phyloP scores from a whole-genome alignment of 768 basidiomycete genomes.

The Sarcodon aspratus region DNA sequence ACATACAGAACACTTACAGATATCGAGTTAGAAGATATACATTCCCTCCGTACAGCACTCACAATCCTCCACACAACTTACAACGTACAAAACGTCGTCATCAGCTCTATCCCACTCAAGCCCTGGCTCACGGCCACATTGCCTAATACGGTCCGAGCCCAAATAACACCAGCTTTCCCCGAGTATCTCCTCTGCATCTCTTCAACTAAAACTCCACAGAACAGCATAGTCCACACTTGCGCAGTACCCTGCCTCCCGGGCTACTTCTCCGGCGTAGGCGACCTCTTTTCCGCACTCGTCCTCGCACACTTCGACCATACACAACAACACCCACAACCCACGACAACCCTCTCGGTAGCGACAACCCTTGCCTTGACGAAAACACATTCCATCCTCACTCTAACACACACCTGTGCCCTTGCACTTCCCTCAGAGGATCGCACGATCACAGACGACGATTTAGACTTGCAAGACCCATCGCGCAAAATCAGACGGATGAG shows the following conservation, averaged over 20 bases:
- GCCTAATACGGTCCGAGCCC: conserved; percentile 31
- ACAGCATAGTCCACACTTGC: conserved; percentile 51
- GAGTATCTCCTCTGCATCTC: conserved; percentile 72
- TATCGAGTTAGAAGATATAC: conserved; percentile 49
- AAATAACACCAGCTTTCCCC: conserved; percentile 12
- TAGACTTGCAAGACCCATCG: conserved; percentile 52
- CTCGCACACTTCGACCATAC: conserved; percentile 56
- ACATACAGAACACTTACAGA: conserved; percentile 61
- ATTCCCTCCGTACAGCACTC: conserved; percentile 60
- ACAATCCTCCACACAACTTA: conserved; percentile 65
- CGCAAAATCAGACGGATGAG: conserved; percentile 67
- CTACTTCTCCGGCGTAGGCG: conserved; percentile 95
- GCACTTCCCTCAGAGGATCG: conserved; percentile 49
- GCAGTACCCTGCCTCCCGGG: conserved; percentile 73
- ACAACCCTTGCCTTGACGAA: conserved; percentile 59
- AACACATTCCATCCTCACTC: conserved; percentile 58
- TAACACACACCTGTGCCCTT: conserved; percentile 49
- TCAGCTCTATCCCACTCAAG: conserved; percentile 76
- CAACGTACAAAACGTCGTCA: conserved; percentile 76
- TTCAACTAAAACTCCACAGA: conserved; percentile 32
- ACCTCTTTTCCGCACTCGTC: conserved; percentile 89
- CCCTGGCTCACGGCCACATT: conserved; percentile 47
- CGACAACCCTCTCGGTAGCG: conserved; percentile 43
- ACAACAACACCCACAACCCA: conserved; percentile 6
- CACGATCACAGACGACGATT: conserved; percentile 64